Base-by-base conservation (phyloP, 1,284 basidiomycete genomes). In the Cutaneotrichosporon sp. region DNA sequence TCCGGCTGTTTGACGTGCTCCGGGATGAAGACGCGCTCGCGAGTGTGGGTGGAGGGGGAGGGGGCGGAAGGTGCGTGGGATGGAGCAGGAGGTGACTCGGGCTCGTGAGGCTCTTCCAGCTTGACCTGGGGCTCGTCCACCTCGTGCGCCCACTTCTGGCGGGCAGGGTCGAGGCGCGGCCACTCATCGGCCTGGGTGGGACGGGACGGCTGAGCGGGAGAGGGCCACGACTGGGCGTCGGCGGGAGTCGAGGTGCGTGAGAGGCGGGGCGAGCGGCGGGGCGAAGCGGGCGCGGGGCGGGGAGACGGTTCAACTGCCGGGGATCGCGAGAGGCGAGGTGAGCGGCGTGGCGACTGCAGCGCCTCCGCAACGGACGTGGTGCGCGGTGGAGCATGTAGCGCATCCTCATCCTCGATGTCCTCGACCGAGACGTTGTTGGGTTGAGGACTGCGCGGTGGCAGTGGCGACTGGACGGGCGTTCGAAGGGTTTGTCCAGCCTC, bases 61-160 rank as follows among this genome's bases (percentile, higher is more conserved):
- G n/a, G n/a, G n/a, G n/a, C n/a, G n/a, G n/a, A n/a, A n/a, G n/a
- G n/a, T n/a, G n/a, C n/a, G n/a, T n/a, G n/a, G n/a, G n/a, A n/a
- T n/a, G n/a, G n/a, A n/a, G 25, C 45, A 10, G 45, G 45, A 47
- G 45, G 10, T 46, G 22, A 24, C 24, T 16, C 14, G n/a, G n/a
- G n/a, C n/a, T n/a, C n/a, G n/a, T n/a, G n/a, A n/a, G n/a, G n/a
- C n/a, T n/a, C n/a, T n/a, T n/a, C n/a, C n/a, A 24, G 22, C 18
- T 22, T 7, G n/a, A 22, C 38, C 5, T 18, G 38, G n/a, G 38
- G 43, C 43, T 42, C 38, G 24, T 46, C 45, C 22, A 46, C 24
- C 45, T 46, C 45, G 45, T 46, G 45, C 11, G 10, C 45, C 45
- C 45, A 46, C 22, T 46, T 46, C 45, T 24, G 45, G 22, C 45